Conservation (phyloP, 208 protist species). For the Trypanosoma mega region DNA sequence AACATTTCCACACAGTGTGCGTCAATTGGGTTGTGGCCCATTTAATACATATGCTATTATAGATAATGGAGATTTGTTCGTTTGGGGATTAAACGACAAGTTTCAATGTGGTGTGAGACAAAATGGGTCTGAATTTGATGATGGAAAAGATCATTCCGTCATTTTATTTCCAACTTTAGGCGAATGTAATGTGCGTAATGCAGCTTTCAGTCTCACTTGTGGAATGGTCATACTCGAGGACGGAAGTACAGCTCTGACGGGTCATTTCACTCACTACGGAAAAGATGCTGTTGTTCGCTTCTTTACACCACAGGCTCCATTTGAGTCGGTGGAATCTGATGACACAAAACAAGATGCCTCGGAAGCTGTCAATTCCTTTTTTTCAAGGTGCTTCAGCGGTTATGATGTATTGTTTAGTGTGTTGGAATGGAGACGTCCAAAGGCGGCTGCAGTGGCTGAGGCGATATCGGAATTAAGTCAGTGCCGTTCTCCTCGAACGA, state of each 20-base stretch:
- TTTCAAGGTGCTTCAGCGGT: constrained; percentile 49
- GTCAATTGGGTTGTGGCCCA: constrained; percentile 61
- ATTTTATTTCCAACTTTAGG: constrained; percentile 39
- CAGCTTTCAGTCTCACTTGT: constrained; percentile 46
- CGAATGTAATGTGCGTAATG: constrained; percentile 48
- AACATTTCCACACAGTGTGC: constrained; percentile 45
- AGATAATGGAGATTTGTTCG: constrained; percentile 57
- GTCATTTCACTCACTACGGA: constrained; percentile 31
- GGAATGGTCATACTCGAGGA: constrained; percentile 49
- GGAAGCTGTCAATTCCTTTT: constrained; percentile 7
- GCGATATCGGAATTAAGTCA: constrained; percentile 35
- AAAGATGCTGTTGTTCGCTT: constrained; percentile 25
- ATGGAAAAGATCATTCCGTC: neutral
- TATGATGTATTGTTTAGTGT: constrained; percentile 53
- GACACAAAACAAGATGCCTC: neutral
- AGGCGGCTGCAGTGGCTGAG: constrained; percentile 29
- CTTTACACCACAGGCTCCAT: constrained; percentile 27
- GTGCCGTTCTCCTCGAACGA: neutral
- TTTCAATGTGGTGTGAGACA: constrained; percentile 47
- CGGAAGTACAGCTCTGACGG: constrained; percentile 42
- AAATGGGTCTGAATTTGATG: neutral
- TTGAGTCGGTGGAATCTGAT: neutral
- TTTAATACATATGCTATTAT: constrained; percentile 69
- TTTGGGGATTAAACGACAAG: constrained; percentile 67
- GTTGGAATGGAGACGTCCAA: constrained; percentile 49